Conservation (phyloP, 2,329 filamentous ascomycete species). For the Ophiocordyceps camponoti-saundersi region DNA sequence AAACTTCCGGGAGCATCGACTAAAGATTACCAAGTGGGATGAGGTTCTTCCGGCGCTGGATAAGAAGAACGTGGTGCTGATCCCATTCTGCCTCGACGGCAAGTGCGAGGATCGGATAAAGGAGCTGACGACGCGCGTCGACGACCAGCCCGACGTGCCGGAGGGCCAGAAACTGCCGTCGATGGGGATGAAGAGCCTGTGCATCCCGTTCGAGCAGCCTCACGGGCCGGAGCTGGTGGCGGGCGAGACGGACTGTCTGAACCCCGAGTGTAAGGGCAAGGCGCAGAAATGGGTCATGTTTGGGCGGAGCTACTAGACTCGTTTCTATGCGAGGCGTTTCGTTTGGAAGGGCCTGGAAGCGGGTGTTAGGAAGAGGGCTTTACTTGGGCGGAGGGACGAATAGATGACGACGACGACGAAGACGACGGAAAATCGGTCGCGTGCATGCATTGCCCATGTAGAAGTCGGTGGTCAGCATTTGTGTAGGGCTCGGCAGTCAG, state of each 20-base stretch:
- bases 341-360: neutral
- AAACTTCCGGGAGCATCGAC: conserved; percentile 63
- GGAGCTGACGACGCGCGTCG: conserved; percentile 68
- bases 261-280: conserved; percentile 61
- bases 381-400: conserved; percentile 1
- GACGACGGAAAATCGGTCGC: neutral
- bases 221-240: conserved; percentile 45
- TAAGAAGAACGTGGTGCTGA: conserved; percentile 79
- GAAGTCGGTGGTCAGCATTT: neutral
- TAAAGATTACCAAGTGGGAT: conserved; percentile 72
- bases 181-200: conserved; percentile 55
- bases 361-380: neutral
- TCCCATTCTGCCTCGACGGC: conserved; percentile 68
- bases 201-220: conserved; percentile 70
- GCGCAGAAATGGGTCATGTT: conserved; percentile 90
- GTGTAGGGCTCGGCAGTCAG: neutral
- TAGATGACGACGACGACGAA: neutral
- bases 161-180: conserved; percentile 36
- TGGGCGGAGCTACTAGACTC: conserved; percentile 48
- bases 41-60: conserved; percentile 84
- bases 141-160: conserved; percentile 35
- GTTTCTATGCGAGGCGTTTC: no score
- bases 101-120: conserved; percentile 93
- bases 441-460: neutral
- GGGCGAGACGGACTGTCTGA: conserved; percentile 81